Conservation (phyloP, 1,139 yeast genomes). For the Yamadazyma kanchanaburiensis region DNA sequence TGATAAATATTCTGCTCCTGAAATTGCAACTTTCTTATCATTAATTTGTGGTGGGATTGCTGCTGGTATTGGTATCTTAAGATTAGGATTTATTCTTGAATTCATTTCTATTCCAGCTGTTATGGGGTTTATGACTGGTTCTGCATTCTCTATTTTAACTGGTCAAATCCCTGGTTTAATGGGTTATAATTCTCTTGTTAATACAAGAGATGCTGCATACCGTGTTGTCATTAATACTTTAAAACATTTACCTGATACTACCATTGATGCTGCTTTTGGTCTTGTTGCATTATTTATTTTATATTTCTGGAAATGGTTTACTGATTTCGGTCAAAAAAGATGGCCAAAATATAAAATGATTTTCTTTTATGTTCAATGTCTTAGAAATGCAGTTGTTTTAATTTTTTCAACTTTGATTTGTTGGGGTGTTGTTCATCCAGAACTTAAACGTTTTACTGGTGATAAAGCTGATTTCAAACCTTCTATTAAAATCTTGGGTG, state of each 20-base stretch:
- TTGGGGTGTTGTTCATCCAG: conserved; percentile 74
- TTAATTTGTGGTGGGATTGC: conserved; percentile 84
- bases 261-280: conserved; percentile 86
- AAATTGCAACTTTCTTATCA: conserved; percentile 77
- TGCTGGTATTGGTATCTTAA: conserved; percentile 73
- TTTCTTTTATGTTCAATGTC: conserved; percentile 69
- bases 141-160: conserved; percentile 74
- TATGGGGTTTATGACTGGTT: conserved; percentile 93
- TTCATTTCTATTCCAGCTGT: conserved; percentile 91
- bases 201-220: conserved; percentile 73
- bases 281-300: conserved; percentile 66
- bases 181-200: conserved; percentile 67
- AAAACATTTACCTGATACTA: conserved; percentile 66
- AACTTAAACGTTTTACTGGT: conserved; percentile 48
- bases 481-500: conserved; percentile 65
- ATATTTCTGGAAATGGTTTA: conserved; percentile 60
- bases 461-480: conserved; percentile 30
- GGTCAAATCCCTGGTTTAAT: conserved; percentile 88
- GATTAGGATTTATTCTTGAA: conserved; percentile 86
- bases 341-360: conserved; percentile 55
- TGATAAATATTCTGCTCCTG: conserved; percentile 51
- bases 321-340: conserved; percentile 59
- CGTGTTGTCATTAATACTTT: conserved; percentile 67
- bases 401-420: conserved; percentile 68
- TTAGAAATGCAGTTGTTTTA: conserved; percentile 80